Base-by-base conservation (phyloP, 257 asterid species). In the Solanum medicagineum region DNA sequence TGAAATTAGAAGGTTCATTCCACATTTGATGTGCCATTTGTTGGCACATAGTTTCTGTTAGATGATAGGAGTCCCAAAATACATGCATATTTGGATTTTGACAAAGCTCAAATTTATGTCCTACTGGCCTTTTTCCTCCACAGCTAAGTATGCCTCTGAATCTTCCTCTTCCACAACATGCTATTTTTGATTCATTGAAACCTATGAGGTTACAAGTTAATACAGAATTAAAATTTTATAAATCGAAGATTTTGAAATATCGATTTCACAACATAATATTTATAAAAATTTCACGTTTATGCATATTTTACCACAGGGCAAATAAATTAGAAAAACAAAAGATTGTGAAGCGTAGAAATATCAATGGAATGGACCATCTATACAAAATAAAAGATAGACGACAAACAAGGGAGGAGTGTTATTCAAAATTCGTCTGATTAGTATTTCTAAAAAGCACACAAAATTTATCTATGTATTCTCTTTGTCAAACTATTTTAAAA, bases 31-130 rank as follows among this genome's bases (percentile, higher is more conserved):
- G 73, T 40, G 92, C 92, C 88, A 85, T 83, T 81, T 86, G 89
- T 24, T 80, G 73, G 85, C 87, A 80, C 5, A n/a, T 68, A 7
- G 26, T 57, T 63, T 90, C 91, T 0, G 92, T 90, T 2, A 75
- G 87, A 84, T 90, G 92, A 79, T 63, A 83, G 5, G 91, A 83
- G 54, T 90, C 92, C 88, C 89, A 90, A 47, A 90, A 90, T 55
- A 90, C 85, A 51, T 88, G 83, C 17, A 71, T 45, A 7, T 77
- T 69, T 5, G 92, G 91, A 73, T 88, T 84, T 36, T 81, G 17
- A 63, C 92, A 88, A 22, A 88, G 75, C 80, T 90, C 87, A 44
- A 55, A 90, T 15, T 88, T 17, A 74, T 22, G 87, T 26, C 68
- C 84, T 19, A 86, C 83, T 0, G 66, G 68, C 80, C 91, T 86